Evolutionary conservation across 176 grass and related monocot species (phyloP).

Genomic region (Alloteropsis semialata): DNA sequence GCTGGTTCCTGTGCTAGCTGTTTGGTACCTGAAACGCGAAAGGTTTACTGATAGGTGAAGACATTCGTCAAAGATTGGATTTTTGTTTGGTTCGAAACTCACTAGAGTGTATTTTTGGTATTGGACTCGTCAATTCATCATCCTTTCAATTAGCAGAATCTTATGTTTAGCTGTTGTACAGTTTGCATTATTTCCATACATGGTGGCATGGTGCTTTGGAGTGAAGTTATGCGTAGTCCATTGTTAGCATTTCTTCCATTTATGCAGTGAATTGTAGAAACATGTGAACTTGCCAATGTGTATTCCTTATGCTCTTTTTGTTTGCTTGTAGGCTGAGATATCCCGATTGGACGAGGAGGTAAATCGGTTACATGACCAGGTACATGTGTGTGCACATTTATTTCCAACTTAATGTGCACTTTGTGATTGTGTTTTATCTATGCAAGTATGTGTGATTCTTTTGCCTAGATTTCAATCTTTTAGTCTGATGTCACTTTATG

Average conservation of each 20-base stretch:
- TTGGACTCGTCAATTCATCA: neutral
- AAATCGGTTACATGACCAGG: constrained; percentile 61
- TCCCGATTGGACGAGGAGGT: constrained; percentile 42
- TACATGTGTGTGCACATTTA: constrained; percentile 18
- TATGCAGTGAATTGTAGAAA: neutral
- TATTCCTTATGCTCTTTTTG: neutral
- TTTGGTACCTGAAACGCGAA: neutral
- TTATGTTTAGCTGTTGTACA: neutral
- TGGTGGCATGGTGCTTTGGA: neutral
- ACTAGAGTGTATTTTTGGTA: neutral
- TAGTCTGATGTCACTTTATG: neutral
- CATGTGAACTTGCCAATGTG: neutral
- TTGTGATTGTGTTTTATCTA: neutral
- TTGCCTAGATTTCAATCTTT: neutral
- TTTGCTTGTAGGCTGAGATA: constrained; percentile 46
- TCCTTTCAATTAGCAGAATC: neutral
- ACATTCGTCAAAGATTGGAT: neutral
- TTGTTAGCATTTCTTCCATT: neutral
- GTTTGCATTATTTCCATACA: neutral
- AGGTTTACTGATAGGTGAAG: neutral
- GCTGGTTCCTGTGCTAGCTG: neutral
- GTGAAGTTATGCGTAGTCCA: neutral
- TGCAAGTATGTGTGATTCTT: neutral
- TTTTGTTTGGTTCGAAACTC: neutral
- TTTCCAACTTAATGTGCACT: neutral